These are phyloP conservation scores for Saccharomyces hybrid DNA, from an alignment of 1,139 yeast species.

Conservation along the genomic window DNA sequence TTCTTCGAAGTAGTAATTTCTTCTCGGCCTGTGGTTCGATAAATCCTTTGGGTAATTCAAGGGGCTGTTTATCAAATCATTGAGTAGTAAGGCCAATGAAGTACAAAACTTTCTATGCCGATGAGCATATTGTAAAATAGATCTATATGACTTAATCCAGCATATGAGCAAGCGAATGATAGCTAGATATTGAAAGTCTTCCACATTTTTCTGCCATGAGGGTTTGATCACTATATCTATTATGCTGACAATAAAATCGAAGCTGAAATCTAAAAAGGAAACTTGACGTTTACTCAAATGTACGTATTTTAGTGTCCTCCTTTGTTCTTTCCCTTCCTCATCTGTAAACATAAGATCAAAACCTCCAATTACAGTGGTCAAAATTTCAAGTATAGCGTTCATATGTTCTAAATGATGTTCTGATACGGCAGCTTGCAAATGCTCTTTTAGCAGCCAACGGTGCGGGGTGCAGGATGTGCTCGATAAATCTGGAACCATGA, in stretches of 20 bases:
- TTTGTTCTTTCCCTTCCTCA: background rate
- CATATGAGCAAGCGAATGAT: slow-evolving; percentile 40
- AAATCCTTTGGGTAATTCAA: background rate
- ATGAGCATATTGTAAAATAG: slow-evolving; percentile 35
- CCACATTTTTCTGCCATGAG: slow-evolving; percentile 9
- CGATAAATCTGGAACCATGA: background rate
- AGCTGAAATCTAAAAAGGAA: slow-evolving; percentile 12
- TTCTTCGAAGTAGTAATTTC: slow-evolving; percentile 50
- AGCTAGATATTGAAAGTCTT: slow-evolving; percentile 16
- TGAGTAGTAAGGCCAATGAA: slow-evolving; percentile 33
- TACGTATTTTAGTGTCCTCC: background rate
- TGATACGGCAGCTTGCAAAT: background rate
- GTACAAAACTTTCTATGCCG: slow-evolving; percentile 32
- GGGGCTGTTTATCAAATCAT: slow-evolving; percentile 18
- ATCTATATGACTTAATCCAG: slow-evolving; percentile 44
- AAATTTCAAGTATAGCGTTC: background rate
- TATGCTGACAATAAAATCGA: slow-evolving; percentile 12
- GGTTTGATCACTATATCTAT: slow-evolving; percentile 13
- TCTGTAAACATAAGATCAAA: slow-evolving; percentile 1
- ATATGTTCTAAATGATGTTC: background rate
- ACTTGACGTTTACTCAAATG: slow-evolving; percentile 2
- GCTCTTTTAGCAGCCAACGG: background rate
- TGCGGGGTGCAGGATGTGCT: background rate
- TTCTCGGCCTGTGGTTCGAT: slow-evolving; percentile 30
- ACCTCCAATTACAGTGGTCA: slow-evolving; percentile 5